These are phyloP conservation scores for Backusella morwellensis DNA, from an alignment of 192 early-diverging fungal genomes.

Conservation along the genomic window DNA sequence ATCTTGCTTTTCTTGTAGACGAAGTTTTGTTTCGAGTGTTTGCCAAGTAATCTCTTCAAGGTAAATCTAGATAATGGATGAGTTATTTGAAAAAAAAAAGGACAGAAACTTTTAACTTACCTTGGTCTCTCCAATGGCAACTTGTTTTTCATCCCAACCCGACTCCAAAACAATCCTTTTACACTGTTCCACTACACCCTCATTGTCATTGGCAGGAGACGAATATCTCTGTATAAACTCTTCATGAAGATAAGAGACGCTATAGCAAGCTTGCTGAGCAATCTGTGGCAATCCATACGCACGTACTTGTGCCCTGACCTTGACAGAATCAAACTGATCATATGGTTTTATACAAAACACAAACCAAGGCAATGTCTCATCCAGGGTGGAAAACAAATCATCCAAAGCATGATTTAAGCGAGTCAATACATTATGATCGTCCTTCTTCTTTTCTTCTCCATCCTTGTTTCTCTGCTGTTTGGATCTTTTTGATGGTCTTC, in stretches of 20 bases:
- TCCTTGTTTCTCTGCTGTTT: neutral
- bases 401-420: slow-evolving; percentile 69
- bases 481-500: slow-evolving; percentile 57
- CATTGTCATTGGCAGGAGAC: neutral
- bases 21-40: slow-evolving; percentile 77
- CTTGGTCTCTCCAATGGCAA: slow-evolving; percentile 55
- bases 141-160: slow-evolving; percentile 58
- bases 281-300: slow-evolving; percentile 68
- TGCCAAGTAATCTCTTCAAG: slow-evolving; percentile 80
- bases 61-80: slow-evolving; percentile 50
- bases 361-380: slow-evolving; percentile 77
- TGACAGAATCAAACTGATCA: slow-evolving; percentile 61
- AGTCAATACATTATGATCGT: slow-evolving; percentile 51
- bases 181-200: slow-evolving; percentile 26
- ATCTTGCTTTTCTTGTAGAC: slow-evolving; percentile 62
- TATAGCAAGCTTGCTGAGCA: slow-evolving; percentile 64
- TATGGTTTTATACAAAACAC: slow-evolving; percentile 74
- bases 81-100: neutral
- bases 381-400: slow-evolving; percentile 65
- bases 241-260: slow-evolving; percentile 67
- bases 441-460: neutral
- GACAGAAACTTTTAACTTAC: slow-evolving; percentile 5
- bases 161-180: slow-evolving; percentile 46
- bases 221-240: slow-evolving; percentile 79
- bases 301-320: slow-evolving; percentile 73